phyloP scores from a whole-genome alignment of 352 stramenopile genomes.

The Thraustochytrium sp. region DNA sequence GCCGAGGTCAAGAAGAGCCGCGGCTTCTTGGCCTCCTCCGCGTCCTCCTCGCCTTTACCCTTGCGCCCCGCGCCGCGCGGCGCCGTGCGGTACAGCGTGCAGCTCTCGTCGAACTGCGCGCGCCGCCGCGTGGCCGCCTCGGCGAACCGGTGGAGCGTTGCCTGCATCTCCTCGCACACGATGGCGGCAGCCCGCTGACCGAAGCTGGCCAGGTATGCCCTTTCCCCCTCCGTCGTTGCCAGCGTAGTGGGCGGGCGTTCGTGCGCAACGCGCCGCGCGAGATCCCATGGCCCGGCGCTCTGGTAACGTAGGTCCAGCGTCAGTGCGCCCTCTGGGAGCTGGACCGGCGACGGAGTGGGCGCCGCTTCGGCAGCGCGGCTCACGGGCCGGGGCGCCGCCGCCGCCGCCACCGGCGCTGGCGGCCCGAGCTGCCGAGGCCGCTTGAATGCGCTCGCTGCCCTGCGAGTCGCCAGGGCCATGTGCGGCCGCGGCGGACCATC shows the following conservation, averaged over 20 bases:
- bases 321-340: neutral
- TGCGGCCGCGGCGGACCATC: no score
- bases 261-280: neutral
- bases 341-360: no score
- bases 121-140: neutral
- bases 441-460: no score
- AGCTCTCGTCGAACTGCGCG: neutral
- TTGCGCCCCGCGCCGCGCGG: neutral
- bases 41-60: neutral
- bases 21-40: neutral
- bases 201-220: neutral
- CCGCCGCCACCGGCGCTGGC: no score
- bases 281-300: neutral
- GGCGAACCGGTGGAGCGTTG: neutral
- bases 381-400: no score
- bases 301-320: neutral
- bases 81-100: neutral
- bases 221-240: no score
- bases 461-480: no score
- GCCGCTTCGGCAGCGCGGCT: no score
- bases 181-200: neutral
- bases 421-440: no score
- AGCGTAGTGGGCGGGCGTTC: neutral
- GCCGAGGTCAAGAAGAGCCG: neutral
- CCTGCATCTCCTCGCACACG: neutral